Base-by-base conservation (phyloP, 129 eudicot genomes). In the Oenanthe sinensis region DNA sequence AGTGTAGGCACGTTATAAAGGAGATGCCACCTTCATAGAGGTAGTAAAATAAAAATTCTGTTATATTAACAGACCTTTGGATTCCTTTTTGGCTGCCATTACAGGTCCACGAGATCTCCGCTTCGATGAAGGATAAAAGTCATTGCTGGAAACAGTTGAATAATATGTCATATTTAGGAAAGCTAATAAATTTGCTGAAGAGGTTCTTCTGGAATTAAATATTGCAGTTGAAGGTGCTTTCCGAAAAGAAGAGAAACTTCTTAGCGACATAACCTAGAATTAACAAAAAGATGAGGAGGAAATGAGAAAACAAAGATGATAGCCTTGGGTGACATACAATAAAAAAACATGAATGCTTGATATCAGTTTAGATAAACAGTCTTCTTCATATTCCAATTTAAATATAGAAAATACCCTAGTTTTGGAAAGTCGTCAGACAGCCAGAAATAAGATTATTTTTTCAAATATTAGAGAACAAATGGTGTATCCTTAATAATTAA, bases 41-140 rank as follows among this genome's bases (percentile, higher is more conserved):
- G 70, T 36, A 55, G 8, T 49, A 22, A 69, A 50, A 26, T 45
- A 30, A 39, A 33, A 49, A 75, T 33, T 37, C 19, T 75, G 2
- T 75, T 58, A 33, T 5, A 52, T 30, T 3, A 26, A 9, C 22
- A 47, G 74, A 92, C 99, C 99, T 90, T 86, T 87, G 65, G 92
- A 79, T 68, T 85, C 92, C 83, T 91, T 91, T 86, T 96, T 92
- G 67, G 91, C 99, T 20, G 97, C 96, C 97, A 96, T 90, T 24
- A 92, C 90, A 46, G 99, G 96, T 75, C 96, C 99, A 79, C 96
- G 93, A 55, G 91, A 90, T 86, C 95, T 86, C 82, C 95, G 81
- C 84, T 90, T 96, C 75, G 92, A 90, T 30, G 86, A 87, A 79
- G 88, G 82, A 75, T 78, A 79, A 73, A 79, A 85, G 48, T 86